Evolutionary conservation across 2,329 filamentous ascomycete species (phyloP), one percentile per base, ranked within the genome.

Genomic region (Venturia effusa): DNA sequence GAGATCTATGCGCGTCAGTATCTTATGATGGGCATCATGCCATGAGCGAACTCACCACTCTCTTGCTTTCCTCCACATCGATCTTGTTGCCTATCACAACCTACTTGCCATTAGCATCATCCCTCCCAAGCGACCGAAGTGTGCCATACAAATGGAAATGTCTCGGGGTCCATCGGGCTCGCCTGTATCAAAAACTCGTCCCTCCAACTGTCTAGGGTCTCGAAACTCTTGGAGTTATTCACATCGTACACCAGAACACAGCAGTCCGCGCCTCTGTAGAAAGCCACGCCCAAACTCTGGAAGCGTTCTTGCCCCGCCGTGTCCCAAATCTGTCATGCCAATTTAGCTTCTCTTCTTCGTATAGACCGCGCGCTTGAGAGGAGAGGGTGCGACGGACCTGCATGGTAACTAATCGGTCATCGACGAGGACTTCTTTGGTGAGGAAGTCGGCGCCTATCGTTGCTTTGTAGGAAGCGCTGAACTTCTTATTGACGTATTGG

Each of bases 401-500:
- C 92, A 99, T 97, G 41, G 94, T 99, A 69, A 99, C 94, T 73
- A 97, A 85, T 74, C 93, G 86, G 78, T 97, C 94, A 78, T 97
- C 94, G 63, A 99, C 93, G 68, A 97, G 82, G 48, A 99, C 94
- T 80, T 99, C 94, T 76, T 96, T 95, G 64, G 94, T 99, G 66
- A 99, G 83, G 79, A 99, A 99, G 78, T 99, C 94, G 75, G 94
- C 94, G 69, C 94, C 94, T 75, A 99, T 99, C 57, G 94, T 99
- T 66, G 94, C 94, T 81, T 99, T 99, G 86, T 99, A 99, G 81
- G 92, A 97, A 70, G 92, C 93, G 76, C 92, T 97, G 82, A 99
- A 99, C 78, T 99, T 97, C 82, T 99, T 99, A 83, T 99, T 99
- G 84, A 99, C 93, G 90, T 97, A 99, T 97, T 99, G 94, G 81